phyloP scores from a whole-genome alignment of 1,284 basidiomycete species.

The Ceratobasidium sp. region DNA sequence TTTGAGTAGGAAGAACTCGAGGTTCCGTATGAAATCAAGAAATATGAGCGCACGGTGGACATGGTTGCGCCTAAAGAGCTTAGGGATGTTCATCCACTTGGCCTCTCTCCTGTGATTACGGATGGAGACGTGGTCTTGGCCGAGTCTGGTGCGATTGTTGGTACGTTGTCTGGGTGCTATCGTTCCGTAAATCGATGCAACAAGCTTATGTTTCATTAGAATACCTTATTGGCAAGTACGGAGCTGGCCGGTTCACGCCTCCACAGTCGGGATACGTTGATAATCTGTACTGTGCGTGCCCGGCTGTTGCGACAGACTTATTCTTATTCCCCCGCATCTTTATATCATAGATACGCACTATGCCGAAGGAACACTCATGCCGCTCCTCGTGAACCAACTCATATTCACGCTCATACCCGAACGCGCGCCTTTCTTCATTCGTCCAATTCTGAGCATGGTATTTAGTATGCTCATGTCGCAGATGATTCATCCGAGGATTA shows the following conservation, averaged over 20 bases:
- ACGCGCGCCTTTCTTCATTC: conserved; percentile 45
- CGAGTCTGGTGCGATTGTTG: conserved; percentile 66
- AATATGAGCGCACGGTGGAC: conserved; percentile 42
- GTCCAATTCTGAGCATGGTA: conserved; percentile 43
- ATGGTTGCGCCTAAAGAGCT: conserved; percentile 47
- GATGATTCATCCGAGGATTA: conserved; percentile 42
- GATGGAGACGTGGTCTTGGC: conserved; percentile 62
- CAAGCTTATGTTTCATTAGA: conserved; percentile 29
- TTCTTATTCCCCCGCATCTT: neutral
- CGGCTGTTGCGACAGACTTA: neutral
- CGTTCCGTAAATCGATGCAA: no score
- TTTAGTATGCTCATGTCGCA: conserved; percentile 34
- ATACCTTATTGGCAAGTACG: conserved; percentile 49
- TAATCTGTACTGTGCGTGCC: conserved; percentile 48
- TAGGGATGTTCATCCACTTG: conserved; percentile 57
- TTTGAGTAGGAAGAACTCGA: conserved; percentile 46
- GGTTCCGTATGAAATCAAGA: conserved; percentile 48
- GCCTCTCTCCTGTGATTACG: conserved; percentile 65
- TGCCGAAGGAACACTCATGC: conserved; percentile 49
- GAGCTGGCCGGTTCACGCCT: conserved; percentile 43
- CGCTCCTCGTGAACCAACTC: conserved; percentile 43
- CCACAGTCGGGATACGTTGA: conserved; percentile 44
- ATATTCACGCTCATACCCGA: conserved; percentile 45
- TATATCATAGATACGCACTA: conserved; percentile 47
- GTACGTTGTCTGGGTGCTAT: conserved; percentile 53